Base-by-base conservation (phyloP, 2,329 filamentous ascomycete genomes). In the Fusarium secorum region DNA sequence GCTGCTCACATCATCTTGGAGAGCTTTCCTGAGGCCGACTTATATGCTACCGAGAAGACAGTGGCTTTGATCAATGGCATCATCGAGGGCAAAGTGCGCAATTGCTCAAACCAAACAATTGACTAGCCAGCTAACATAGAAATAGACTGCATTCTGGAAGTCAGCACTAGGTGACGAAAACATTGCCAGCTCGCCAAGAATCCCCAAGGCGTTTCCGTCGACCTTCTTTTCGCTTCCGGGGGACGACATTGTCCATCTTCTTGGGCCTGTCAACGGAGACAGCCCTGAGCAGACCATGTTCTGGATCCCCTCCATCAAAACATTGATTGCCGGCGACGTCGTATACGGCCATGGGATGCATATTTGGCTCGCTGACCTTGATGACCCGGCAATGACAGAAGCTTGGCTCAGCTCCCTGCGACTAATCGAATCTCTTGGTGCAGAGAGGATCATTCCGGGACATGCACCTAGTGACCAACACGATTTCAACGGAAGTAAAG, bases 61-160 rank as follows among this genome's bases (percentile, higher is more conserved):
- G n/a, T 22, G 5, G 38, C 20, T 39, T 22, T 39, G n/a, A 10
- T 39, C 38, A 22, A 39, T 15, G 13, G 10, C 5, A 39, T 39
- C 20, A 22, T 39, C 13, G 13, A 39, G 8, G 20, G 13, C 5
- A 39, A 39, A 22, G 38, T 39, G 13, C 3, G n/a, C 4, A 39
- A 15, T 15, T 22, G 5, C 20, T 39, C 20, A n/a, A 1, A 7
- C 8, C 13, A 39, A 22, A 11, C 20, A 22, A 22, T n/a, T 39
- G 2, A 0, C 0, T 1, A n/a, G 4, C 1, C 4, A 10, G 38
- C 20, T 39, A 39, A 39, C 8, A 15, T 10, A 3, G 0, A 4
- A 22, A 22, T 15, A 39, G n/a, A 39, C 38, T 22, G 5, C 8
- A 15, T 39, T 39, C 13, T 39, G 38, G 38, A 39, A 22, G 38